Conservation (phyloP, 2,329 filamentous ascomycete species). For the Rutstroemia sp. region DNA sequence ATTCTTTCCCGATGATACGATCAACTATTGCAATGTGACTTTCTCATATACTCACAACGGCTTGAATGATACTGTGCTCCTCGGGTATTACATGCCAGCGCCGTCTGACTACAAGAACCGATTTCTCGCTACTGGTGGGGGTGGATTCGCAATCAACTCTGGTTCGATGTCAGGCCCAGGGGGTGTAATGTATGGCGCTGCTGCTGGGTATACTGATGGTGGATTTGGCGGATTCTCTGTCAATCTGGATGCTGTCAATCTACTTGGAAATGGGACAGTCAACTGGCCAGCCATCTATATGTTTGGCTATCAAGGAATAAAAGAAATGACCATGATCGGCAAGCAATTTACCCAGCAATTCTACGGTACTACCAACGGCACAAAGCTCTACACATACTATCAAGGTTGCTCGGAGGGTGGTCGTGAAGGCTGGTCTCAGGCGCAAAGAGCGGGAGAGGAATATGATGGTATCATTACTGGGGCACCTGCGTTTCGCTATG, state of each 20-base stretch:
- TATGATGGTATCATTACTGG: slow-evolving; percentile 40
- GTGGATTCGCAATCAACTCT: slow-evolving; percentile 39
- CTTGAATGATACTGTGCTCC: slow-evolving; percentile 29
- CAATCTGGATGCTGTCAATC: slow-evolving; percentile 31
- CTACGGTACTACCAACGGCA: slow-evolving; percentile 27
- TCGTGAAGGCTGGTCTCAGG: slow-evolving; percentile 40
- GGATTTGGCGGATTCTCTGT: slow-evolving; percentile 42
- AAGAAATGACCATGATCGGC: slow-evolving; percentile 34
- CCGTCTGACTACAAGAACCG: slow-evolving; percentile 38
- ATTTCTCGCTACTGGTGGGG: slow-evolving; percentile 40
- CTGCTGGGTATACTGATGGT: slow-evolving; percentile 40
- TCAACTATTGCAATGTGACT: slow-evolving; percentile 17
- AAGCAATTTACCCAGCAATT: slow-evolving; percentile 37
- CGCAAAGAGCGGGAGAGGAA: slow-evolving; percentile 33
- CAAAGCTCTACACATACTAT: slow-evolving; percentile 17
- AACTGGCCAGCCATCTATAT: slow-evolving; percentile 24
- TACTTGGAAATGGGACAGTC: slow-evolving; percentile 33
- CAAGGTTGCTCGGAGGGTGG: slow-evolving; percentile 41
- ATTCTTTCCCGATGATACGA: too few relatives aligned
- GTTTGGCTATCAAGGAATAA: slow-evolving; percentile 34
- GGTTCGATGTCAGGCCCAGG: slow-evolving; percentile 28
- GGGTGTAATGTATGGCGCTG: slow-evolving; percentile 40
- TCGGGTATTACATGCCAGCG: slow-evolving; percentile 37
- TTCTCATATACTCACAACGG: slow-evolving; percentile 39
- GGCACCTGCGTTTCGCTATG: slow-evolving; percentile 41